Base-by-base conservation (phyloP, 345 rosid genomes). In the Atalantia buxifolia region DNA sequence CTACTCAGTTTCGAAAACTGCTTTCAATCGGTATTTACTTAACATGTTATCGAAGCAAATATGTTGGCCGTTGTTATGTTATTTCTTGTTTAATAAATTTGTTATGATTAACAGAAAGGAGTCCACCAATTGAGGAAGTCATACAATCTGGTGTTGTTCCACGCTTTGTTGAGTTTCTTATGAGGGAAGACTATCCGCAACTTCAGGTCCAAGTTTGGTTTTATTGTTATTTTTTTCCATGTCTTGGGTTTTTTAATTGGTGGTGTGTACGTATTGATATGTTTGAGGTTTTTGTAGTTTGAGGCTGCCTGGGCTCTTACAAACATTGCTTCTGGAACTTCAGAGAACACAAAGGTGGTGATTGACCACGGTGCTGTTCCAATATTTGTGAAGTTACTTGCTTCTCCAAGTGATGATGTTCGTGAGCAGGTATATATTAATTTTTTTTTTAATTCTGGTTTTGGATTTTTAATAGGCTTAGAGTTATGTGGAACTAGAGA, bases 301-400 rank as follows among this genome's bases (percentile, higher is more conserved):
- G 98, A 92, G 88, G 97, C 98, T 30, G 95, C 98, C 59, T 94
- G 97, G 97, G 96, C 97, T 19, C 88, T 92, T 66, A 94, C 98
- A 68, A 94, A 94, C 80, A 93, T 94, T 87, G 98, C 98, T 35
- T 94, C 98, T 74, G 96, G 98, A 61, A 94, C 96, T 27, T 94
- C 98, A 2, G 95, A 91, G 80, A 87, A 93, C 78, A 93, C 98
- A 0, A 92, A 86, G 86, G 94, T 92, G 66, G 98, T 94, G 12
- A 91, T 92, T 71, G 97, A 94, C 67, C 90, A 91, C 9, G 86
- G 90, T 64, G 97, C 96, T 77, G 91, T 94, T 76, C 97, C 96
- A 1, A 86, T 94, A 64, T 94, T 94, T 82, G 94, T 88, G 45
- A 89, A 86, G 81, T 94, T 94, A 74, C 96, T 94, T 24, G 87